These are phyloP conservation scores for Emmonsiellopsis sp. DNA, from an alignment of 2,329 filamentous ascomycete species.

Conservation along the genomic window DNA sequence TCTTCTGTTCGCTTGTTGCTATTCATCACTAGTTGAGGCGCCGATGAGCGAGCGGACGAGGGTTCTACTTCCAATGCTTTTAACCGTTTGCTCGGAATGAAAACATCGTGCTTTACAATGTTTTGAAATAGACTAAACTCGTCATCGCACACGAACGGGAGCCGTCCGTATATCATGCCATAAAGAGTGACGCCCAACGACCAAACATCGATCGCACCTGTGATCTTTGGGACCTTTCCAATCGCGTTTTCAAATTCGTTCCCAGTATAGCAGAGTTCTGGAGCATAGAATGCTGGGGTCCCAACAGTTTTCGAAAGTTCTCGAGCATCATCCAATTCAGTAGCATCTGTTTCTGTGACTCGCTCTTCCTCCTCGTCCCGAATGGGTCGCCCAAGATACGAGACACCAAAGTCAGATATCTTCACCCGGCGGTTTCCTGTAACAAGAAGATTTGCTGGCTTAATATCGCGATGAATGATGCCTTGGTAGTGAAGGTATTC, in stretches of 20 bases:
- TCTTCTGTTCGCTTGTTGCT: constrained; percentile 66
- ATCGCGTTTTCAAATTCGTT: constrained; percentile 47
- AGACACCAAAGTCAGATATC: constrained; percentile 98
- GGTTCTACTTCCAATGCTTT: constrained; percentile 53
- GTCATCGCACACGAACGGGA: constrained; percentile 86
- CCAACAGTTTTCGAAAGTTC: constrained; percentile 98
- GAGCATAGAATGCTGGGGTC: constrained; percentile 94
- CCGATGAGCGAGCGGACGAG: constrained; percentile 37
- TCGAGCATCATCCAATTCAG: constrained; percentile 82
- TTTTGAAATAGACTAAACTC: constrained; percentile 86
- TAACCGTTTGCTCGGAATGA: constrained; percentile 75
- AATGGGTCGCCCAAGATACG: constrained; percentile 84
- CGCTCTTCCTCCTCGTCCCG: constrained; percentile 73
- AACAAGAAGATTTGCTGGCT: constrained; percentile 83
- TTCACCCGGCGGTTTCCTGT: constrained; percentile 80
- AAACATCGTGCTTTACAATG: constrained; percentile 87
- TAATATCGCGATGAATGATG: constrained; percentile 77
- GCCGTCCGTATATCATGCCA: constrained; percentile 85
- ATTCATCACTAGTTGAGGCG: constrained; percentile 43
- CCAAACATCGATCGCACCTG: constrained; percentile 94
- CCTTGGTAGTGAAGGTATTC: constrained; percentile 89
- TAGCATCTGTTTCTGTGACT: constrained; percentile 70
- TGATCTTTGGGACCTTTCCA: constrained; percentile 60
- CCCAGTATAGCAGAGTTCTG: constrained; percentile 88
- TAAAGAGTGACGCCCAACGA: constrained; percentile 93